Conservation (phyloP, 768 basidiomycete genomes). For the Suillus americanus region DNA sequence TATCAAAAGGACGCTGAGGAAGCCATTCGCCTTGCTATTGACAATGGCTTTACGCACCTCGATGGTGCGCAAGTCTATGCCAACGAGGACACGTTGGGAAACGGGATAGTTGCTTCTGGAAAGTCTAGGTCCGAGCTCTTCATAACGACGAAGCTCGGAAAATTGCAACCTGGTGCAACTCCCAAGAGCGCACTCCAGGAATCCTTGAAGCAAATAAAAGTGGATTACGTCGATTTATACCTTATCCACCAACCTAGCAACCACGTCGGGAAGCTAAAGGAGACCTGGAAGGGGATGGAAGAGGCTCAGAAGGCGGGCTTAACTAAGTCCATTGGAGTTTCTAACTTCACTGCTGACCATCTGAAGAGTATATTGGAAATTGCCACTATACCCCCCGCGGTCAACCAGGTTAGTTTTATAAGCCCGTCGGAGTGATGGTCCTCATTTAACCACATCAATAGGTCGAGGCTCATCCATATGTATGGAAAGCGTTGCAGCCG, state of each 20-base stretch:
- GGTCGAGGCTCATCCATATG: slow-evolving; percentile 57
- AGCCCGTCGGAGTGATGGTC: neutral
- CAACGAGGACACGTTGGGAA: slow-evolving; percentile 56
- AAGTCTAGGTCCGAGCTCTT: slow-evolving; percentile 56
- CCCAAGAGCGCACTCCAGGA: slow-evolving; percentile 48
- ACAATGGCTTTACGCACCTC: slow-evolving; percentile 57
- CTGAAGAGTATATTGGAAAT: slow-evolving; percentile 43
- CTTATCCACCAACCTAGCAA: slow-evolving; percentile 52
- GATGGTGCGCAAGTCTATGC: slow-evolving; percentile 62
- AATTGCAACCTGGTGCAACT: slow-evolving; percentile 37
- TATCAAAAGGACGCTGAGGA: slow-evolving; percentile 42
- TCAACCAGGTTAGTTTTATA: slow-evolving; percentile 46
- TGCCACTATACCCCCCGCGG: slow-evolving; percentile 46
- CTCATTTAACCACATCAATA: slow-evolving; percentile 15
- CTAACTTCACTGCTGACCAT: slow-evolving; percentile 48
- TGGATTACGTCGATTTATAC: slow-evolving; percentile 63
- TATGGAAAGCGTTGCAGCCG: slow-evolving; percentile 41
- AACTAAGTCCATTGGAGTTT: slow-evolving; percentile 48
- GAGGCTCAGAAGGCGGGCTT: slow-evolving; percentile 44
- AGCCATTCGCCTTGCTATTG: slow-evolving; percentile 46
- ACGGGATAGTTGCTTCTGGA: slow-evolving; percentile 48
- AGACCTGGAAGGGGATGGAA: slow-evolving; percentile 64
- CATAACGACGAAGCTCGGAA: slow-evolving; percentile 57
- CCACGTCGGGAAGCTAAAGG: slow-evolving; percentile 43
- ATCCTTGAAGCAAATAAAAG: slow-evolving; percentile 54